phyloP scores from a whole-genome alignment of 106 monocot genomes.

The Triglochin maritima region DNA sequence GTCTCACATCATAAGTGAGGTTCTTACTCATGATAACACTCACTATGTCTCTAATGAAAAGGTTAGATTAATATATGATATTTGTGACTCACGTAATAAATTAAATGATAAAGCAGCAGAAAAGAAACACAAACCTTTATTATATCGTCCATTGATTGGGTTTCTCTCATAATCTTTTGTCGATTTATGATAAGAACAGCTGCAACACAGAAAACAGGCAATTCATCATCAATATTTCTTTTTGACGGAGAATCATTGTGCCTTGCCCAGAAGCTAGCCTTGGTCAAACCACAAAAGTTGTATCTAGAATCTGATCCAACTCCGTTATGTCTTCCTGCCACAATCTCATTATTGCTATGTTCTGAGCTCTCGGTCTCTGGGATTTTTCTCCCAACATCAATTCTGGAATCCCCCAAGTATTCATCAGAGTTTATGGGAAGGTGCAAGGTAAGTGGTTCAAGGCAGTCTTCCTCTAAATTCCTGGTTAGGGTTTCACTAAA shows the following conservation, averaged over 20 bases:
- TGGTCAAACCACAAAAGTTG: conserved; percentile 84
- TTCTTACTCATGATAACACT: too few species aligned
- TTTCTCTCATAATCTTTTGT: conserved; percentile 82
- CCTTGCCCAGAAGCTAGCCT: conserved; percentile 67
- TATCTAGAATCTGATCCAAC: conserved; percentile 36
- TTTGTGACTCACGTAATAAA: too few species aligned
- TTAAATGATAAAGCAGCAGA: too few species aligned
- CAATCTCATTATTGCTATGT: conserved; percentile 19
- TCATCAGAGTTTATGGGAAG: conserved; percentile 18
- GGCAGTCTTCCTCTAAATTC: conserved; percentile 62
- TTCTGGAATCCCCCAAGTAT: conserved; percentile 14
- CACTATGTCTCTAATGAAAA: too few species aligned
- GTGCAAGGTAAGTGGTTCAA: conserved; percentile 53
- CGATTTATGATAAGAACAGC: conserved; percentile 87
- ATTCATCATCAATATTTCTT: conserved; percentile 56
- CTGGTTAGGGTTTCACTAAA: conserved; percentile 63
- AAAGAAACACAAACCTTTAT: conserved; percentile 46
- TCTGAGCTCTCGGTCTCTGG: conserved; percentile 11
- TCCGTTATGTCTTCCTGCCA: conserved; percentile 25
- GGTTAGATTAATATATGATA: too few species aligned
- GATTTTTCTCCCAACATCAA: conserved; percentile 21
- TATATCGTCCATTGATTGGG: conserved; percentile 80
- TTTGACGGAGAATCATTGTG: conserved; percentile 9
- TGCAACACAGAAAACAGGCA: conserved; percentile 91
- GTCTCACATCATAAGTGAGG: too few species aligned